phyloP scores from a whole-genome alignment of 1,284 basidiomycete genomes.

The Retiboletus fuscus region DNA sequence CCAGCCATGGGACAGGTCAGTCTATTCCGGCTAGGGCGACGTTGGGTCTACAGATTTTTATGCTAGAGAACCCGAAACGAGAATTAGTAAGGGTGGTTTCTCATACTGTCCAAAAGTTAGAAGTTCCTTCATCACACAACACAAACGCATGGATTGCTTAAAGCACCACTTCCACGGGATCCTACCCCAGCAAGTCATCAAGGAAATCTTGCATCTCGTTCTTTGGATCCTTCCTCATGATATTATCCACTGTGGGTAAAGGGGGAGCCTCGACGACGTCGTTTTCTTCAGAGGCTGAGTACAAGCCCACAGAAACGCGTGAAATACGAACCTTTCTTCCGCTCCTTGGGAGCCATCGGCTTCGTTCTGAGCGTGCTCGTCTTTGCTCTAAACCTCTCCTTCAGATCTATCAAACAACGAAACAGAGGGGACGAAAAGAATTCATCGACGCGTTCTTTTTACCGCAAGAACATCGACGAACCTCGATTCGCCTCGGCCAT shows the following conservation, averaged over 20 bases:
- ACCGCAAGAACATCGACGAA: constrained; percentile 43
- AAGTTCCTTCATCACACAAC: neutral
- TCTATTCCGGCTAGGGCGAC: neutral
- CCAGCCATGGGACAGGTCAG: neutral
- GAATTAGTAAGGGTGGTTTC: no score
- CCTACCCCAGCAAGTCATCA: constrained; percentile 70
- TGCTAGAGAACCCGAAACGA: no score
- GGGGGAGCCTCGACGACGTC: constrained; percentile 66
- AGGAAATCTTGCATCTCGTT: constrained; percentile 78
- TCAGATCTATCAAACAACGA: constrained; percentile 65
- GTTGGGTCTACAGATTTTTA: no score
- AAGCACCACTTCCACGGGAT: neutral
- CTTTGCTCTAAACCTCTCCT: constrained; percentile 72
- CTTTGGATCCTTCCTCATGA: constrained; percentile 63
- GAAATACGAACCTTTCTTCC: constrained; percentile 50
- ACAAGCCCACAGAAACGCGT: neutral
- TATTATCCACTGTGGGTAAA: constrained; percentile 53
- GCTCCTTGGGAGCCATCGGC: constrained; percentile 48
- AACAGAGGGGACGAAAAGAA: neutral
- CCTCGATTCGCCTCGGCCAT: constrained; percentile 80
- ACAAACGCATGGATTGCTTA: neutral
- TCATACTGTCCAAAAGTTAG: neutral
- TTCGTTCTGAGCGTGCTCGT: constrained; percentile 61
- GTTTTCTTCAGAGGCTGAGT: constrained; percentile 42
- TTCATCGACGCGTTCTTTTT: neutral